Evolutionary conservation across 2,329 filamentous ascomycete genomes (phyloP).

Genomic region (Colletotrichum camelliae): DNA sequence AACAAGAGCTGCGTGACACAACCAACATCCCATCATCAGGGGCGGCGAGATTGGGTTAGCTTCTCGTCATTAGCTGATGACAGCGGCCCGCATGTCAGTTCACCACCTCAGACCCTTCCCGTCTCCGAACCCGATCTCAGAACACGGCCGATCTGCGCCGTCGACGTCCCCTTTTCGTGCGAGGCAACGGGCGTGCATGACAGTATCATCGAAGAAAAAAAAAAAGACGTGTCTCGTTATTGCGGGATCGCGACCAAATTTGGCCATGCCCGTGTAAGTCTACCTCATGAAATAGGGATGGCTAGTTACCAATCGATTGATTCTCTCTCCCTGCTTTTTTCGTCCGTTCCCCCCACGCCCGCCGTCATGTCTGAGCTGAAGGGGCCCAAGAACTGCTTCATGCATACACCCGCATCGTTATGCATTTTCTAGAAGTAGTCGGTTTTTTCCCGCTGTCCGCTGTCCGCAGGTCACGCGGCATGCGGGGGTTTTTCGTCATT

Average conservation of each 20-base stretch:
- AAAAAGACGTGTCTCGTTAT: constrained; percentile 3
- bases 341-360: constrained; percentile 11
- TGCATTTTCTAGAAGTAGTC: constrained; percentile 12
- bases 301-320: background rate
- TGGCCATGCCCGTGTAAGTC: background rate
- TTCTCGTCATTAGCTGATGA: background rate
- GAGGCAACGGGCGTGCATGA: background rate
- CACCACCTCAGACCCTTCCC: background rate
- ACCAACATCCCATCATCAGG: background rate
- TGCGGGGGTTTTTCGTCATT: constrained; percentile 4
- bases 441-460: background rate
- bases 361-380: constrained; percentile 15
- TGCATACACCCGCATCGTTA: constrained; percentile 3
- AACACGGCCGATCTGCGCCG: background rate
- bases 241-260: background rate
- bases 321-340: background rate
- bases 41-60: background rate
- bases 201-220: background rate
- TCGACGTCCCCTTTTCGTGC: background rate
- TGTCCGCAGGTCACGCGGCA: background rate
- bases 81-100: constrained; percentile 6
- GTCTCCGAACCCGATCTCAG: background rate
- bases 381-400: constrained; percentile 14
- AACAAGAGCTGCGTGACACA: background rate
- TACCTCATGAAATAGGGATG: background rate